phyloP scores from a whole-genome alignment of 2,329 filamentous ascomycete species.

The Colletotrichum horii region DNA sequence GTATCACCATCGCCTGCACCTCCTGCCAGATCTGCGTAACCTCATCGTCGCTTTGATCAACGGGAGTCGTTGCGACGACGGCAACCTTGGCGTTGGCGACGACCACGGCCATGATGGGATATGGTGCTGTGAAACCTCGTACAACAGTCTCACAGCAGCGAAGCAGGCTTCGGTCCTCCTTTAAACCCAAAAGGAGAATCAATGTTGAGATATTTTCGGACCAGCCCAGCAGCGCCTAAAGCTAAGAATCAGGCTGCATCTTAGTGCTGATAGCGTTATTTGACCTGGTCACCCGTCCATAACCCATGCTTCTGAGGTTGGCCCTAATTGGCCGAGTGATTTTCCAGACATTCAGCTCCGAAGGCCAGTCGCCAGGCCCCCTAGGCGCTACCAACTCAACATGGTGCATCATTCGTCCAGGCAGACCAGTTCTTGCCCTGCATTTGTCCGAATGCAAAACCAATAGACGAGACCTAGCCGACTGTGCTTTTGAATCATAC shows the following conservation, averaged over 20 bases:
- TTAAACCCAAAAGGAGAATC: not conserved
- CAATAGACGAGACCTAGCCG: not conserved
- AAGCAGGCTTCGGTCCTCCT: not conserved
- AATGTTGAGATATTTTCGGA: not conserved
- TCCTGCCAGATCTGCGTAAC: slow-evolving; percentile 36
- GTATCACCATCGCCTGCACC: slow-evolving; percentile 34
- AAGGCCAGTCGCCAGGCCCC: not conserved
- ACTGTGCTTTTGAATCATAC: not conserved
- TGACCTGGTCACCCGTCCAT: not conserved
- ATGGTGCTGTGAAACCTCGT: not conserved
- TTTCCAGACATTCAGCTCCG: not conserved
- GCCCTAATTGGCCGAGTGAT: not conserved
- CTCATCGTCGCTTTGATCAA: slow-evolving; percentile 15
- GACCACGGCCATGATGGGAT: not conserved
- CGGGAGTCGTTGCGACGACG: not conserved
- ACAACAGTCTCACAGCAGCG: not conserved
- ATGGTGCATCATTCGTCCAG: not conserved
- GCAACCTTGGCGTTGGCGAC: not conserved
- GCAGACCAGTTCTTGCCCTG: not conserved
- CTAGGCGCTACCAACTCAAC: not conserved
- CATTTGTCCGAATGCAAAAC: not conserved
- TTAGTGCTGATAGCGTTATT: not conserved
- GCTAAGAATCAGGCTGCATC: not conserved
- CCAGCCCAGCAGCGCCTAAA: not conserved
- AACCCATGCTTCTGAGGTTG: not conserved